Conservation (phyloP, 169 alveolate species). For the Plasmodium malariae region DNA sequence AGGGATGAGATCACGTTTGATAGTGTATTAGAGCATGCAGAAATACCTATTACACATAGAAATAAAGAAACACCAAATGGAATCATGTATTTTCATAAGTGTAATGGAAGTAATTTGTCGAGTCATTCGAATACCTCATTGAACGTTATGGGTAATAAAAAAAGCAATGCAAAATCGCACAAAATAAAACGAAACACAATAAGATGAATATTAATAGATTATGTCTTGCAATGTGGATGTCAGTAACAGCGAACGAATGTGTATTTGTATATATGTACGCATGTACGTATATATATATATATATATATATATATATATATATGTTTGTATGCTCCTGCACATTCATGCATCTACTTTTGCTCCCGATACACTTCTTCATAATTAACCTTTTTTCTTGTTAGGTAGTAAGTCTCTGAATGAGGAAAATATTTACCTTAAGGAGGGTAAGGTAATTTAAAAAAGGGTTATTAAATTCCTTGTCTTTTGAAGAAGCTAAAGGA, state of each 20-base stretch:
- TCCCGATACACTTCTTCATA: neutral
- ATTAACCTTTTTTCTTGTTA: neutral
- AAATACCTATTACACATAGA: too few species aligned
- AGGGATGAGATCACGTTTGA: neutral
- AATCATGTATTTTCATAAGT: slow-evolving; percentile 18
- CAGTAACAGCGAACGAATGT: too few species aligned
- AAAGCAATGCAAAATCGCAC: too few species aligned
- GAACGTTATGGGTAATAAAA: slow-evolving; percentile 10
- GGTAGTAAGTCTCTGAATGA: slow-evolving; percentile 20
- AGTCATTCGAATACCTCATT: neutral
- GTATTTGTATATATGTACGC: too few species aligned
- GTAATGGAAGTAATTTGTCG: neutral
- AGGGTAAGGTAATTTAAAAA: slow-evolving; percentile 9
- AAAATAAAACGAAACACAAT: too few species aligned
- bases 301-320: too few species aligned
- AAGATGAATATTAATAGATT: too few species aligned
- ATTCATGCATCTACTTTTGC: neutral
- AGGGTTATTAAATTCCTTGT: neutral
- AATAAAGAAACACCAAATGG: too few species aligned
- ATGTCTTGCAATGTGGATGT: too few species aligned
- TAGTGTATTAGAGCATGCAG: neutral
- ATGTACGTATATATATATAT: too few species aligned
- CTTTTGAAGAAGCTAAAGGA: neutral
- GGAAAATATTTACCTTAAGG: slow-evolving; percentile 20
- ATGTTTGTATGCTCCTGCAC: neutral